phyloP scores from a whole-genome alignment of 345 rosid species.

The Kernera saxatilis region DNA sequence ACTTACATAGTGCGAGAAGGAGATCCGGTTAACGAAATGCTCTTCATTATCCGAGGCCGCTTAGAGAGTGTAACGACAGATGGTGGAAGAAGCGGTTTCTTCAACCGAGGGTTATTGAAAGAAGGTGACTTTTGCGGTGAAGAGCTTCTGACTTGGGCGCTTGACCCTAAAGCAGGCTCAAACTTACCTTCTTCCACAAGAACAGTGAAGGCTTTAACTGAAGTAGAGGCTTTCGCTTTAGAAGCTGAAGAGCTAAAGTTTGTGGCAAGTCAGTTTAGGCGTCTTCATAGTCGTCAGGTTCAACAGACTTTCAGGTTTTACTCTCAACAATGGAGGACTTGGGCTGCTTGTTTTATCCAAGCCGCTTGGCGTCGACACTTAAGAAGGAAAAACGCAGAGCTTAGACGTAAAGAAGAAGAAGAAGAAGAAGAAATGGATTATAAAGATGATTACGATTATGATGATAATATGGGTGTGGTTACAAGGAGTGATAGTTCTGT shows the following conservation, averaged over 20 bases:
- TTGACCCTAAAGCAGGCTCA: conserved; percentile 71
- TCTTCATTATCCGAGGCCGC: conserved; percentile 73
- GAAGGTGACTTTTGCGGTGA: conserved; percentile 87
- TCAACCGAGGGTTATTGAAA: conserved; percentile 60
- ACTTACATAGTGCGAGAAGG: conserved; percentile 80
- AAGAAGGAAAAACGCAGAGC: conserved; percentile 56
- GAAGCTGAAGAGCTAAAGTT: conserved; percentile 86
- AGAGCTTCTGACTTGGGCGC: conserved; percentile 89
- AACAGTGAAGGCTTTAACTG: conserved; percentile 62
- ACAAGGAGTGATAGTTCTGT: background rate
- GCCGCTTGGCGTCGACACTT: conserved; percentile 65
- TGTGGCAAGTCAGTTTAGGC: conserved; percentile 79
- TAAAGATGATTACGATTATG: conserved; percentile 10
- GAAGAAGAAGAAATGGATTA: conserved; percentile 48
- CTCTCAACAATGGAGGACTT: conserved; percentile 94
- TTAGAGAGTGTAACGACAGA: conserved; percentile 87
- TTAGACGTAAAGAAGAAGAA: conserved; percentile 49
- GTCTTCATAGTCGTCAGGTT: conserved; percentile 82
- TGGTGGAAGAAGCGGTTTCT: conserved; percentile 87
- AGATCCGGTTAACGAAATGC: conserved; percentile 86
- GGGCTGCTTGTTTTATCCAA: conserved; percentile 83
- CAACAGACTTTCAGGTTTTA: conserved; percentile 85
- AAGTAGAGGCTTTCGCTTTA: conserved; percentile 84
- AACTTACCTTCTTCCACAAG: conserved; percentile 79
- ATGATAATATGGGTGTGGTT: conserved; percentile 28